Base-by-base conservation (phyloP, 345 rosid species). In the Eutrema yunnanense region DNA sequence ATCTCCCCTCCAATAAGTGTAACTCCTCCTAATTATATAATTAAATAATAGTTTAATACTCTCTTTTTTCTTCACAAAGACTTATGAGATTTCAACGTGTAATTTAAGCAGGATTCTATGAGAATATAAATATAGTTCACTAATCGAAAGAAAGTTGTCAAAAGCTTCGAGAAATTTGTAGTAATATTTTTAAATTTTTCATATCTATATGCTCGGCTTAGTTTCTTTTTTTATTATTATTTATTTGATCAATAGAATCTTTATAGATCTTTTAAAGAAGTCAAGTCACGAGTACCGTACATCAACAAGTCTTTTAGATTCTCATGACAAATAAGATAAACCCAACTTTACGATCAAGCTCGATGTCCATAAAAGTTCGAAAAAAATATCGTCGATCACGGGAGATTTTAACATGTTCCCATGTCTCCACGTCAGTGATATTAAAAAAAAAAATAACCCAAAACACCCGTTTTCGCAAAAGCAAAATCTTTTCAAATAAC, bases 251-350 rank as follows among this genome's bases (percentile, higher is more conserved):
- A 9, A 44, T 44, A 5, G 13, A 50, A 50, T 33, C 13, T 50
- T 50, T 29, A 40, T 49, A 14, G 40, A 30, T 49, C 42, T 34
- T 16, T 16, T 9, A 22, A 30, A 62, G 14, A 71, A 71, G 75
- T 51, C 68, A 61, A 50, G 75, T 61, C 75, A 62, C 34, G 29
- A 22, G 65, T 57, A 52, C 60, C 60, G 36, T 51, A 53, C n/a
- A 19, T 5, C 2, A 22, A 22, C 26, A n/a, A 55, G 54, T 2
- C 43, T 44, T 55, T 10, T 1, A 11, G 12, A 19, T 37, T 12
- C 16, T 50, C 26, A 38, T 65, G 27, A 51, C 48, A 49, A 46
- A 32, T 65, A 26, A 48, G 32, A 65, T 49, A 65, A 26, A 16
- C 43, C 54, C 72, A 68, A 68, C 8, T 55, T 27, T 9, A 53